Evolutionary conservation across 1,284 basidiomycete species (phyloP).

Genomic region (Sutorius eximius): DNA sequence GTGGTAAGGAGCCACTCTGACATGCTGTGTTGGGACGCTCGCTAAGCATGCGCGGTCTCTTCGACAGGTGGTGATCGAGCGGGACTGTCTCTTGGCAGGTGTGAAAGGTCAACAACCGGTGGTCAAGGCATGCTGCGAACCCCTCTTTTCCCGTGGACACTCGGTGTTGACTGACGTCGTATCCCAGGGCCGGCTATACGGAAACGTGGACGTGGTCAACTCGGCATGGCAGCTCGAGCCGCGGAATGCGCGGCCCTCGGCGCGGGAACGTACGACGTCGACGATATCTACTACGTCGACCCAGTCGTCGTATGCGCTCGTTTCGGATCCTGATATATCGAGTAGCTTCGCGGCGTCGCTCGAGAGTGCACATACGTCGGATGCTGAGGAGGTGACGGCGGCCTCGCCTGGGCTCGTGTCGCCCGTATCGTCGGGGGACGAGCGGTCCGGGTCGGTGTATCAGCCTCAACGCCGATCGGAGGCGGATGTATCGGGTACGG

Average conservation of each 20-base stretch:
- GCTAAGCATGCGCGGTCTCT: slow-evolving; percentile 6
- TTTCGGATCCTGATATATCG: slow-evolving; percentile 77
- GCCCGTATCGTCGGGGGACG: slow-evolving; percentile 56
- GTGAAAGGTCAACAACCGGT: slow-evolving; percentile 65
- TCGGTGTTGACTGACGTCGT: background rate
- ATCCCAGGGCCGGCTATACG: slow-evolving; percentile 66
- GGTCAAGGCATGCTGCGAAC: slow-evolving; percentile 54
- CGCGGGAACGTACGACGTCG: slow-evolving; percentile 69
- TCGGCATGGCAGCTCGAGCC: slow-evolving; percentile 79
- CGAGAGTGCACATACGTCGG: slow-evolving; percentile 67
- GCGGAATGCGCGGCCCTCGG: slow-evolving; percentile 48
- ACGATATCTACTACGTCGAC: slow-evolving; percentile 71
- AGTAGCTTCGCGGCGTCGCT: slow-evolving; percentile 78
- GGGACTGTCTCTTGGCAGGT: slow-evolving; percentile 66
- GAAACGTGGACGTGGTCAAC: slow-evolving; percentile 56
- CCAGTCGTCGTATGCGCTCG: slow-evolving; percentile 73
- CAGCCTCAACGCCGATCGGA: slow-evolving; percentile 37
- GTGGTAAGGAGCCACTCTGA: slow-evolving; percentile 45
- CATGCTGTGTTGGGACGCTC: background rate
- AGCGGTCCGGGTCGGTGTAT: slow-evolving; percentile 37
- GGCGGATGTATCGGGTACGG: slow-evolving; percentile 46
- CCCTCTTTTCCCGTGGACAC: background rate
- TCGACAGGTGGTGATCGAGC: slow-evolving; percentile 66
- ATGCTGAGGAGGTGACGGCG: slow-evolving; percentile 56
- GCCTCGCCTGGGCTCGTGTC: slow-evolving; percentile 61